A percentile compares a stretch with the other conserved stretches of the same genome.
These are phyloP conservation scores for Pythium insidiosum DNA, from an alignment of 352 stramenopile genomes.

Conservation along the genomic window DNA sequence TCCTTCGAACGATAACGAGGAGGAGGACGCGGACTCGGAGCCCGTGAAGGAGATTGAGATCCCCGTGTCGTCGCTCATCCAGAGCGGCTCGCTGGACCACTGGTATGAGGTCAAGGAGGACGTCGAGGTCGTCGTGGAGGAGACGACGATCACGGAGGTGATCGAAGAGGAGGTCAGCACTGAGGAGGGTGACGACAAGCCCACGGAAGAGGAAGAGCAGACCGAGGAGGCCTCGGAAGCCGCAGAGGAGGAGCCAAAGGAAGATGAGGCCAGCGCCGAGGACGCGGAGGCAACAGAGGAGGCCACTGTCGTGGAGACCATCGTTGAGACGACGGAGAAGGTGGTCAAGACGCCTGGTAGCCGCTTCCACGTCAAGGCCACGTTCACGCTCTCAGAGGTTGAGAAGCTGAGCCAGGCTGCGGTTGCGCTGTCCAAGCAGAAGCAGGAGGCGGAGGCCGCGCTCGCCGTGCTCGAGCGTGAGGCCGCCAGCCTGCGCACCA, in stretches of 20 bases:
- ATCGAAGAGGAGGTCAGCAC: constrained; percentile 44
- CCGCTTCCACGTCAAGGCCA: constrained; percentile 64
- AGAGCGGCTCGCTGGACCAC: constrained; percentile 46
- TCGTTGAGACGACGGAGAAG: constrained; percentile 11
- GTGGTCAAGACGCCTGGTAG: constrained; percentile 14
- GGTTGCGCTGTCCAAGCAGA: constrained; percentile 68
- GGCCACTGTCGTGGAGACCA: constrained; percentile 1
- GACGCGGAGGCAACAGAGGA: constrained; percentile 2
- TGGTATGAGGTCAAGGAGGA: constrained; percentile 53
- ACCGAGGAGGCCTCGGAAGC: constrained; percentile 1
- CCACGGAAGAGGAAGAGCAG: constrained; percentile 5
- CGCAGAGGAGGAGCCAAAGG: constrained; percentile 12
- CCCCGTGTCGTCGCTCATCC: constrained; percentile 64
- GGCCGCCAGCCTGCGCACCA: constrained; percentile 61
- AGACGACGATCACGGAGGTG: constrained; percentile 14
- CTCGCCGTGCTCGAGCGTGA: constrained; percentile 65
- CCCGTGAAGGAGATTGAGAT: constrained; percentile 76
- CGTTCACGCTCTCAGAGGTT: constrained; percentile 65
- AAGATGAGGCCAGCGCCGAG: constrained; percentile 1
- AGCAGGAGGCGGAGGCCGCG: constrained; percentile 65
- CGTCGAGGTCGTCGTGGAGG: constrained; percentile 12
- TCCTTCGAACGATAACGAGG: too few species aligned
- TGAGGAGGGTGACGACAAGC: constrained; percentile 10
- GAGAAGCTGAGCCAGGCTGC: constrained; percentile 68
- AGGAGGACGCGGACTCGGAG: constrained; percentile 43